Conservation (phyloP, 208 protist genomes). For the Leishmania braziliensis region DNA sequence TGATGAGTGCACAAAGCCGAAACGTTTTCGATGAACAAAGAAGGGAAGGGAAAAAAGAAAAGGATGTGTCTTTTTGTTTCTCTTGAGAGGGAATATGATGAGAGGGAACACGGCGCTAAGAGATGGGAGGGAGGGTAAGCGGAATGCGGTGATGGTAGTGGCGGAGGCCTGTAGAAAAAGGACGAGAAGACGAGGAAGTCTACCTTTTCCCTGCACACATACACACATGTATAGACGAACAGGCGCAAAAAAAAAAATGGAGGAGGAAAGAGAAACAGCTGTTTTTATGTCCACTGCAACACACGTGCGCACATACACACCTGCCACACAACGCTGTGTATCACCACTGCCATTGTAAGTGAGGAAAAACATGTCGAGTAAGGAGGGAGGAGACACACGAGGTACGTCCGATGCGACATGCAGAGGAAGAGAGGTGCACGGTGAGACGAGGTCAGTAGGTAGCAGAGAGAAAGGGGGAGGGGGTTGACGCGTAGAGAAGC, state of each 20-base stretch:
- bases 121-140: no score
- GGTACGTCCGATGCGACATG: not conserved
- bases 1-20: conserved; percentile 53
- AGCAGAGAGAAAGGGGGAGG: not conserved
- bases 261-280: not conserved
- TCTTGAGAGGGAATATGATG: not conserved
- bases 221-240: not conserved
- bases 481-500: not conserved
- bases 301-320: not conserved
- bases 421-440: not conserved
- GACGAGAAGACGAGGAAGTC: not conserved
- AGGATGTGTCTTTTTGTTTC: not conserved
- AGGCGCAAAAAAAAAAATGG: no score
- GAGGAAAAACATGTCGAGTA: not conserved
- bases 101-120: not conserved
- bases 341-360: not conserved
- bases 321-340: not conserved
- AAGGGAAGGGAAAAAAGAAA: not conserved
- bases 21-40: conserved; percentile 42
- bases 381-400: not conserved
- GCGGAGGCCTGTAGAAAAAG: not conserved
- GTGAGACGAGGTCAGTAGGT: not conserved
- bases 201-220: not conserved
- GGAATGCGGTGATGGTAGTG: not conserved
- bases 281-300: not conserved